Evolutionary conservation across 805 yeast species (phyloP), one percentile per base, ranked within the genome.

Genomic region (Pichia exigua): DNA sequence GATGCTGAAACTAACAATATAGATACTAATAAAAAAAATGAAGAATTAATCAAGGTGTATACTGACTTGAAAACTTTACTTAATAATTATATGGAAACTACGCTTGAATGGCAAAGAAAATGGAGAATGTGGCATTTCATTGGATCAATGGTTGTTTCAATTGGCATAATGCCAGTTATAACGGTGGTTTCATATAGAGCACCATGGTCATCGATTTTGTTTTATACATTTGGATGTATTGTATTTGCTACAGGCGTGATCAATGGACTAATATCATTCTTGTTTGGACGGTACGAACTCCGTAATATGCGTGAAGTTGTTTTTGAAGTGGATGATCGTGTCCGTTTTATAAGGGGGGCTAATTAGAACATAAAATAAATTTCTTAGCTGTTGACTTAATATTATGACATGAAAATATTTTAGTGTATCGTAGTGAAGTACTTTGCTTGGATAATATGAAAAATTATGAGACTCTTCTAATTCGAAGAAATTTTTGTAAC

Each of bases 281-380:
- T 89, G 30, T 92, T 91, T 63, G 95, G 95, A 0, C 73, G 89
- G 35, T 75, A 80, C n/a, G 99, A 94, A 63, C 65, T 72, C 48
- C 72, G 98, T 45, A 92, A 91, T 0, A 67, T 94, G 46, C 70
- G 68, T 24, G 98, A 92, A 67, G 89, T 89, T 6, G 76, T 77
- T 53, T 66, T 74, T 57, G 95, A 92, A 63, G 86, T 90, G 1
- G 66, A 64, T 8, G 73, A 69, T 44, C 57, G 59, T 13, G 26
- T 27, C 2, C 48, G 46, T 11, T 58, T 44, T 30, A 12, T 60
- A 18, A 50, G 38, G 13, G 32, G n/a, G 17, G 24, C 24, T 24
- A 27, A 45, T 15, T 21, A 46, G 41, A 28, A n/a, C 28, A 13
- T n/a, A n/a, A 21, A 28, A 8, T 28, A 9, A 17, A 18, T 7